Evolutionary conservation across 768 basidiomycete species (phyloP).

Genomic region (Termitomyces titanicus): DNA sequence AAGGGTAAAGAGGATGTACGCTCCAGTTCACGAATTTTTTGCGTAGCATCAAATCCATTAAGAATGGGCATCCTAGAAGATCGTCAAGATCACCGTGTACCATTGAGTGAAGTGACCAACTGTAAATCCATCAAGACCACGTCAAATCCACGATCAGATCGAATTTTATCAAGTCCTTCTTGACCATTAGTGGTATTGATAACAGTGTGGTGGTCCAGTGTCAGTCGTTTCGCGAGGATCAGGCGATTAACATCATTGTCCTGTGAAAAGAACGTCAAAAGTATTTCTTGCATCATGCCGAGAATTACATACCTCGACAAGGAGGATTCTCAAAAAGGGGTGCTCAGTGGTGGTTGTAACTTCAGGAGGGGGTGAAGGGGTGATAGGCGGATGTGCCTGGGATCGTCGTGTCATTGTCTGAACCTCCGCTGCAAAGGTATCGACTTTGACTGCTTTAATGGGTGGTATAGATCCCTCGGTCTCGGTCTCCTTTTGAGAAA

Average conservation of each 20-base stretch:
- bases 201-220: conserved; percentile 62
- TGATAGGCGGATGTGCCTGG: not conserved
- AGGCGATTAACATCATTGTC: conserved; percentile 73
- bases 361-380: not conserved
- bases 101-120: conserved; percentile 32
- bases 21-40: conserved; percentile 64
- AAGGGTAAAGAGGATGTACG: conserved; percentile 16
- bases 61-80: conserved; percentile 70
- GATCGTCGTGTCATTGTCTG: conserved; percentile 8
- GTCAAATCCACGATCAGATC: conserved; percentile 60
- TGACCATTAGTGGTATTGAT: conserved; percentile 71
- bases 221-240: conserved; percentile 66
- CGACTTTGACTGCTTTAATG: conserved; percentile 33
- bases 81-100: not conserved
- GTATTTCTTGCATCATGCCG: not conserved
- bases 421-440: conserved; percentile 19
- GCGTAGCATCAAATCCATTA: conserved; percentile 68
- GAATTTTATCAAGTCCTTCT: conserved; percentile 61
- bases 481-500: conserved; percentile 8
- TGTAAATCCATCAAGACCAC: conserved; percentile 82
- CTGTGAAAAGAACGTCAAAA: conserved; percentile 25
- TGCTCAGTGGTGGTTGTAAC: not conserved
- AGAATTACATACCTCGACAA: conserved; percentile 55
- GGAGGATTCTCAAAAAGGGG: conserved; percentile 43
- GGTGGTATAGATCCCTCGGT: conserved; percentile 26